phyloP scores from a whole-genome alignment of 2,329 filamentous ascomycete genomes.

The Claviceps cyperi region DNA sequence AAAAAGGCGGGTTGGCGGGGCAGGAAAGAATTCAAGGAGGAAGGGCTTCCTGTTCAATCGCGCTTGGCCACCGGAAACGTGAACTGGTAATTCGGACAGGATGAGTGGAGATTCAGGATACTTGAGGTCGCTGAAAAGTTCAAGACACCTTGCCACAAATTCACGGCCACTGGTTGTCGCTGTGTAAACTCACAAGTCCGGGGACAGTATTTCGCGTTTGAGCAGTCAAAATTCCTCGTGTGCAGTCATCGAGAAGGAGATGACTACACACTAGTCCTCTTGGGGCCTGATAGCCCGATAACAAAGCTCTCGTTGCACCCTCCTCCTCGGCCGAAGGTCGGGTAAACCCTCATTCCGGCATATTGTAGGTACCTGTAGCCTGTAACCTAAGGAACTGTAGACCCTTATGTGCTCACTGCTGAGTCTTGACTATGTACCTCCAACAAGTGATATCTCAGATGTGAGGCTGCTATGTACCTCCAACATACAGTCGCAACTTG shows the following conservation, averaged over 20 bases:
- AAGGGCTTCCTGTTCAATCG: neutral
- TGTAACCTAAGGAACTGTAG: no score
- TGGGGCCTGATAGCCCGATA: slow-evolving; percentile 25
- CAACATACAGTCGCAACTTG: no score
- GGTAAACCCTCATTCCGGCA: slow-evolving; percentile 3
- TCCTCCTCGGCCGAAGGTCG: slow-evolving; percentile 20
- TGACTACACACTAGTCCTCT: slow-evolving; percentile 26
- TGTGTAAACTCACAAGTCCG: slow-evolving; percentile 6
- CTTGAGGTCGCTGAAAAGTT: neutral
- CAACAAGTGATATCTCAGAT: no score
- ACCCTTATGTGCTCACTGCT: no score
- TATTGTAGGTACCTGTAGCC: no score
- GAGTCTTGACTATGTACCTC: no score
- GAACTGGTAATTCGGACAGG: neutral
- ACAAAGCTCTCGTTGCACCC: slow-evolving; percentile 15
- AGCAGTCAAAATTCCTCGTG: slow-evolving; percentile 29
- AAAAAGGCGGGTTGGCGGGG: slow-evolving; percentile 13
- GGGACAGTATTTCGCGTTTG: slow-evolving; percentile 19
- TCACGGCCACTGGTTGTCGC: slow-evolving; percentile 1
- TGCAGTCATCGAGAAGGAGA: slow-evolving; percentile 20
- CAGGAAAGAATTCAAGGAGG: slow-evolving; percentile 6
- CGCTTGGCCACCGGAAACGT: neutral
- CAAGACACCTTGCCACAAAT: neutral
- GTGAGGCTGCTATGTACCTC: no score
- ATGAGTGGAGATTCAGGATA: neutral